These are phyloP conservation scores for Penicillium chermesinum DNA, from an alignment of 495 filamentous ascomycete species.

Conservation along the genomic window DNA sequence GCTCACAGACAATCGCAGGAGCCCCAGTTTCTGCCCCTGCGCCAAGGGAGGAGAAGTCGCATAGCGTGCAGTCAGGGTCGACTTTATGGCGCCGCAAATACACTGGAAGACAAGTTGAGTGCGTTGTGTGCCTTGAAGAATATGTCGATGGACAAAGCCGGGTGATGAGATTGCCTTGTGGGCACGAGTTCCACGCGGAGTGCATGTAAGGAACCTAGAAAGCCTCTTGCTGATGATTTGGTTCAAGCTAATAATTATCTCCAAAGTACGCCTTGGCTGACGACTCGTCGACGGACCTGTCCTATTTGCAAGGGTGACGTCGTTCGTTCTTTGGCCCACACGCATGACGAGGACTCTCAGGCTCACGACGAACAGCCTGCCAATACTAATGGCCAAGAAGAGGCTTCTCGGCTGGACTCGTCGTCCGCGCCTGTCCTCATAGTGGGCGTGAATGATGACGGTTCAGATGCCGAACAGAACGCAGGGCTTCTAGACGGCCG, in stretches of 20 bases:
- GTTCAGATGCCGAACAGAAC: slow-evolving; percentile 38
- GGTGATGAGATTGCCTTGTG: slow-evolving; percentile 98
- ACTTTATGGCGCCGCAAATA: slow-evolving; percentile 73
- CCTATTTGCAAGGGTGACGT: slow-evolving; percentile 98
- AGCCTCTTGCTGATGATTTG: slow-evolving; percentile 11
- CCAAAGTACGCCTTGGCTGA: slow-evolving; percentile 96
- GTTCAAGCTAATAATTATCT: too few species aligned
- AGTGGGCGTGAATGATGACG: slow-evolving; percentile 26
- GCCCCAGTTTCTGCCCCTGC: slow-evolving; percentile 31
- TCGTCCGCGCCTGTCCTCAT: slow-evolving; percentile 48
- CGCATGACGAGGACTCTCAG: slow-evolving; percentile 43
- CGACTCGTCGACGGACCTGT: slow-evolving; percentile 87
- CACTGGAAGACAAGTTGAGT: slow-evolving; percentile 83
- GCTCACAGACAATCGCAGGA: slow-evolving; percentile 62
- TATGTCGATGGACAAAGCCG: slow-evolving; percentile 90
- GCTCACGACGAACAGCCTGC: slow-evolving; percentile 43
- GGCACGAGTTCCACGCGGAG: slow-evolving; percentile 94
- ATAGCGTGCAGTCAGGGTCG: slow-evolving; percentile 46
- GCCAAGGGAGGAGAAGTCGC: slow-evolving; percentile 31
- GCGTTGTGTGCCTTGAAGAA: slow-evolving; percentile 96
- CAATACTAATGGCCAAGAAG: slow-evolving; percentile 23
- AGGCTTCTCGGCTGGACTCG: slow-evolving; percentile 25
- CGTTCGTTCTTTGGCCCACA: slow-evolving; percentile 56
- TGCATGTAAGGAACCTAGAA: slow-evolving; percentile 80
- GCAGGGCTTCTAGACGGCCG: slow-evolving; percentile 38